Percentiles rank a stretch among this genome's conserved stretches.
Conservation (phyloP, 805 yeast species). For the Candida vaughaniae region DNA sequence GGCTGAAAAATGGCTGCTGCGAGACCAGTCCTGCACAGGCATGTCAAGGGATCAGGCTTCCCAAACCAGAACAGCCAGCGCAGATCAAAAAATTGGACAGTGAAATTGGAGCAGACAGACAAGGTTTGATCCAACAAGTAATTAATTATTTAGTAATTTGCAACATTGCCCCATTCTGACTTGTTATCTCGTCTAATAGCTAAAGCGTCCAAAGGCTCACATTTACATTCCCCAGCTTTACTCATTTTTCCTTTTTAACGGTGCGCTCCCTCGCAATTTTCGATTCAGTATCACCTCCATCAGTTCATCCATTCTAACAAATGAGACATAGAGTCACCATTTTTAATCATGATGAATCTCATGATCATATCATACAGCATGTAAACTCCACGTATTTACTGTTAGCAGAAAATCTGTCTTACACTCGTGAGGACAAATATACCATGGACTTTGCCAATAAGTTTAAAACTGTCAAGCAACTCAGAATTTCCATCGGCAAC, state of each 20-base stretch:
- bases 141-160: too few species aligned
- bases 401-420: conserved; percentile 11
- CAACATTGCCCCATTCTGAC: too few species aligned
- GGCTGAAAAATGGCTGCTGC: too few species aligned
- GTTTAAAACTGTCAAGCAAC: conserved; percentile 17
- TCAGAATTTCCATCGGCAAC: conserved; percentile 21
- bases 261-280: conserved; percentile 2
- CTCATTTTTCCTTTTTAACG: too few species aligned
- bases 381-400: conserved; percentile 14
- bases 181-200: too few species aligned
- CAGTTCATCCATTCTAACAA: too few species aligned
- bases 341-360: conserved; percentile 23
- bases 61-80: not conserved
- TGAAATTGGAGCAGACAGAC: too few species aligned
- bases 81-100: not conserved
- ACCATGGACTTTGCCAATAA: conserved; percentile 10
- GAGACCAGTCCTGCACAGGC: conserved; percentile 1
- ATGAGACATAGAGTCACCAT: conserved; percentile 33
- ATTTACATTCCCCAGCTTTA: too few species aligned
- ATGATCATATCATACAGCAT: conserved; percentile 23
- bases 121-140: not conserved
- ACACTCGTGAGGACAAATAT: conserved; percentile 19
- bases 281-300: not conserved
- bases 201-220: too few species aligned
- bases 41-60: not conserved